Percentiles rank a stretch among this genome's conserved stretches.
Conservation (phyloP, 345 rosid species). For the Kernera saxatilis region DNA sequence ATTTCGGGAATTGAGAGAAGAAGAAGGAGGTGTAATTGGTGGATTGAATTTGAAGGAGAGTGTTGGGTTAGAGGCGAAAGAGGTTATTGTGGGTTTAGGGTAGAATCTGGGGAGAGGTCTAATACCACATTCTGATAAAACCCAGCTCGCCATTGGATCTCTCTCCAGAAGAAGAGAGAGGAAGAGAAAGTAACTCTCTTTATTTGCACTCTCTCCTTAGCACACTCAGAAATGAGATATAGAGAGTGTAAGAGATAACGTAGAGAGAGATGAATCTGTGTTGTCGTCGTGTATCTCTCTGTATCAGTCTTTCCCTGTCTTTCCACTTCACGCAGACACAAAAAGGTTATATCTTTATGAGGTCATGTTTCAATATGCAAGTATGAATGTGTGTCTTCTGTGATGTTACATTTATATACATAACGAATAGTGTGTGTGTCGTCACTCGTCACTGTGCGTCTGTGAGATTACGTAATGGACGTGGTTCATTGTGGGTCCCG, state of each 20-base stretch:
- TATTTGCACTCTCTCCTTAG: neutral
- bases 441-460: neutral
- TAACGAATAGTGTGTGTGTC: neutral
- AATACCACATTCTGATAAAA: too few species aligned
- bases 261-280: neutral
- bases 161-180: neutral
- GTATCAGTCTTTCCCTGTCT: neutral
- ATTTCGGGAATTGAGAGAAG: slow-evolving; percentile 11
- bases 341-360: neutral
- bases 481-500: neutral
- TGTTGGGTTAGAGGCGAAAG: too few species aligned
- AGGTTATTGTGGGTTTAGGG: too few species aligned
- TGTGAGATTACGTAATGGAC: neutral
- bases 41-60: too few species aligned
- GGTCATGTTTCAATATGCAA: neutral
- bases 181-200: neutral
- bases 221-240: neutral
- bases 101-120: too few species aligned
- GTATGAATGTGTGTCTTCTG: slow-evolving; percentile 4
- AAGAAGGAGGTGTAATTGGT: too few species aligned
- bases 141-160: too few species aligned
- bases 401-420: neutral
- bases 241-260: slow-evolving; percentile 4
- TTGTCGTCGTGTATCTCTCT: slow-evolving; percentile 18
- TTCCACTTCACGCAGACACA: slow-evolving; percentile 5